These are phyloP conservation scores for Casuarina glauca DNA, from an alignment of 306 rosid genomes.

Conservation along the genomic window DNA sequence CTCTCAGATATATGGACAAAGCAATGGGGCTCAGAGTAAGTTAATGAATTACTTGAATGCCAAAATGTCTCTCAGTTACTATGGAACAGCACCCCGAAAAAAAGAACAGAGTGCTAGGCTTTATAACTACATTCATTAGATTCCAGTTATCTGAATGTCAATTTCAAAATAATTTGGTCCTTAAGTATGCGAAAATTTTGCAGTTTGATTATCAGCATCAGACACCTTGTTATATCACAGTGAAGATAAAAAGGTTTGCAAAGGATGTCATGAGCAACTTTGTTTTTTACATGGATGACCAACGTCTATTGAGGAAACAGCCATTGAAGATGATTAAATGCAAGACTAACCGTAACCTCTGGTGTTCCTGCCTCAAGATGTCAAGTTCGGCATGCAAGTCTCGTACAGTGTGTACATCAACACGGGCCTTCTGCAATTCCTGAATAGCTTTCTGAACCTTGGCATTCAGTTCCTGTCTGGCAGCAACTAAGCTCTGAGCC, in stretches of 20 bases:
- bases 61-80: neutral
- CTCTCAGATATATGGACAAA: neutral
- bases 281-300: conserved; percentile 16
- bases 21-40: neutral
- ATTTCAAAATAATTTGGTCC: conserved; percentile 2
- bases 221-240: neutral
- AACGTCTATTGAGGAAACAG: conserved; percentile 8
- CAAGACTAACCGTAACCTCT: conserved; percentile 63
- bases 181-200: neutral
- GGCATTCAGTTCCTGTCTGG: conserved; percentile 56
- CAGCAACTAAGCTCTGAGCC: conserved; percentile 58
- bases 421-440: conserved; percentile 54
- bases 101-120: neutral
- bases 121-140: conserved; percentile 22
- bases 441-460: conserved; percentile 52
- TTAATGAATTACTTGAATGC: neutral
- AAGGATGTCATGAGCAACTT: conserved; percentile 14
- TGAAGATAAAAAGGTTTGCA: neutral
- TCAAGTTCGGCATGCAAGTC: conserved; percentile 68
- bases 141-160: conserved; percentile 15
- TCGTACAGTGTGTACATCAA: conserved; percentile 52
- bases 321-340: conserved; percentile 21
- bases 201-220: neutral
- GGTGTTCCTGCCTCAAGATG: conserved; percentile 61
- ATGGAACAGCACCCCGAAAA: neutral